Conservation (phyloP, 192 early-diverging fungal genomes). For the Lobulomyces angularis region DNA sequence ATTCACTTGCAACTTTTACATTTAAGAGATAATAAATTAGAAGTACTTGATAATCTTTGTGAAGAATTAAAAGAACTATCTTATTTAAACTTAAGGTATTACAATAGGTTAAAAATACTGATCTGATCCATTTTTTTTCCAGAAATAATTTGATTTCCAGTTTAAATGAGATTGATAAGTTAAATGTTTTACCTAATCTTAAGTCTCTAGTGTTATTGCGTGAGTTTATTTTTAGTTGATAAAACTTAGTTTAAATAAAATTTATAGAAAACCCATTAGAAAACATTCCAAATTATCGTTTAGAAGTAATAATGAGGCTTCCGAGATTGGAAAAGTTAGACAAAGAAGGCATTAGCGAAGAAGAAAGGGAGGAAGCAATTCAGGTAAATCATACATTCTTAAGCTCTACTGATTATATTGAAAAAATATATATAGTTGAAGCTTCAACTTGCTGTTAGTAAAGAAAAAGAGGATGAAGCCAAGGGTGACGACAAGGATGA, state of each 20-base stretch:
- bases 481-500: no score
- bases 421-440: no score
- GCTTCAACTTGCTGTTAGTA: no score
- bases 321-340: conserved; percentile 36
- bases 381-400: no score
- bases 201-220: conserved; percentile 26
- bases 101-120: background rate
- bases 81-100: conserved; percentile 38
- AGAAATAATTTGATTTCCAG: conserved; percentile 31
- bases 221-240: conserved; percentile 5
- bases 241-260: background rate
- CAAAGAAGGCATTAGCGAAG: conserved; percentile 35
- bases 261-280: conserved; percentile 32
- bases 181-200: conserved; percentile 17
- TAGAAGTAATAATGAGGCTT: conserved; percentile 28
- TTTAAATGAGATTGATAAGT: conserved; percentile 28
- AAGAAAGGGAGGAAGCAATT: conserved; percentile 41
- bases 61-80: conserved; percentile 15
- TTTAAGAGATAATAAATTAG: conserved; percentile 30
- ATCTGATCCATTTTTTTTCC: background rate
- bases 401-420: no score
- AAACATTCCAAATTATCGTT: conserved; percentile 29
- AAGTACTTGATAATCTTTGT: conserved; percentile 9
- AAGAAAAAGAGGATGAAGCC: no score
- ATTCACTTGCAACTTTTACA: conserved; percentile 27